phyloP scores from a whole-genome alignment of 192 early-diverging fungal species.

The Coemansia sp. region DNA sequence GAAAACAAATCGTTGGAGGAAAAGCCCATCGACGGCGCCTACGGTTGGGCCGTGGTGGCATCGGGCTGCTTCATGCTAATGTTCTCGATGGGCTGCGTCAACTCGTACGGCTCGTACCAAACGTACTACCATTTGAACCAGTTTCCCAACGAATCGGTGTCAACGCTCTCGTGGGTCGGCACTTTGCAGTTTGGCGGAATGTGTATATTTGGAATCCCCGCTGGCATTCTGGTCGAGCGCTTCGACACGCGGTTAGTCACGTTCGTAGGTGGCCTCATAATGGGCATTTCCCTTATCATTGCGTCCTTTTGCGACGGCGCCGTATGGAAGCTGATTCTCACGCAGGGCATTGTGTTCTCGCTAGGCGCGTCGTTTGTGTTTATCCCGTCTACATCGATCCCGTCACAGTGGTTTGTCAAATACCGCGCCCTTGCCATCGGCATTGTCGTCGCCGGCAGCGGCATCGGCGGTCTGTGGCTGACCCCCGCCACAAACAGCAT shows the following conservation, averaged over 20 bases:
- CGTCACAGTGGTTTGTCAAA: slow-evolving; percentile 60
- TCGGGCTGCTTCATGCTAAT: slow-evolving; percentile 55
- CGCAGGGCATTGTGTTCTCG: slow-evolving; percentile 58
- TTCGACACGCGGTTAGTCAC: slow-evolving; percentile 54
- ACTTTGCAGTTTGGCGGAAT: slow-evolving; percentile 55
- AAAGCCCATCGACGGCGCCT: slow-evolving; percentile 31
- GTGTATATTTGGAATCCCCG: slow-evolving; percentile 48
- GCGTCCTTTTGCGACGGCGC: slow-evolving; percentile 59
- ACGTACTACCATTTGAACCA: slow-evolving; percentile 39
- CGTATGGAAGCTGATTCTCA: slow-evolving; percentile 62
- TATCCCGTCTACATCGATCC: slow-evolving; percentile 54
- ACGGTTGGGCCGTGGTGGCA: slow-evolving; percentile 57
- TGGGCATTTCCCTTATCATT: slow-evolving; percentile 50
- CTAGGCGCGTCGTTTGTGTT: slow-evolving; percentile 53
- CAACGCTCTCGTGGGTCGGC: slow-evolving; percentile 56
- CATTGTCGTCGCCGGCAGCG: slow-evolving; percentile 55
- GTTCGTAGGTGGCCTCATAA: slow-evolving; percentile 54
- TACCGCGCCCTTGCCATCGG: slow-evolving; percentile 56
- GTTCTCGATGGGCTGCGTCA: slow-evolving; percentile 57
- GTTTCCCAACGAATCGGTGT: slow-evolving; percentile 43
- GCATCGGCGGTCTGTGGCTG: slow-evolving; percentile 57
- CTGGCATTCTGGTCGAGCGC: slow-evolving; percentile 56
- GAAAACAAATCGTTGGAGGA: slow-evolving; percentile 40
- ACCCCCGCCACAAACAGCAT: slow-evolving; percentile 54
- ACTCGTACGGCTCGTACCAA: slow-evolving; percentile 58